A percentile compares a stretch with the other conserved stretches of the same genome.
These are phyloP conservation scores for Fusarium coicis DNA, from an alignment of 2,329 filamentous ascomycete species.

Conservation along the genomic window DNA sequence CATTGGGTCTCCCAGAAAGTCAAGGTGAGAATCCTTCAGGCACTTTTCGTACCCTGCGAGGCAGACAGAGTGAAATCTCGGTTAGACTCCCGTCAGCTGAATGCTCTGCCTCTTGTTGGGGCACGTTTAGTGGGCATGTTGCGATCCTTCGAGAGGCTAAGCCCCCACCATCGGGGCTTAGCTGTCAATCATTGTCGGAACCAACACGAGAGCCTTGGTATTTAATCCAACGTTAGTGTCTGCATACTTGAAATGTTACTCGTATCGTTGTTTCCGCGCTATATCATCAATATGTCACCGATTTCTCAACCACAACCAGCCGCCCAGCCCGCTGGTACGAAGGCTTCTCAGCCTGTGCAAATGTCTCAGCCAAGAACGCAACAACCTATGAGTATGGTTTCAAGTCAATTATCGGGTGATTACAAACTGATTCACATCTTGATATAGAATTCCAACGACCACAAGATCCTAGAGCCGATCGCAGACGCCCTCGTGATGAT, in stretches of 20 bases:
- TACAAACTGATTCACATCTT: neutral
- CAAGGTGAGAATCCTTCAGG: neutral
- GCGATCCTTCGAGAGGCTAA: neutral
- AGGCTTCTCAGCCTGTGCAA: neutral
- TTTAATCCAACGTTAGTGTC: neutral
- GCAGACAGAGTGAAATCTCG: neutral
- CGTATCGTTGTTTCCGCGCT: neutral
- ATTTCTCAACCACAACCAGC: neutral
- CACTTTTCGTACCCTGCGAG: neutral
- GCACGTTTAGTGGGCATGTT: neutral
- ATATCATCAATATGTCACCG: neutral
- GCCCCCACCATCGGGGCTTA: neutral
- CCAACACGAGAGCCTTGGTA: neutral
- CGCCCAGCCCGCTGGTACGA: neutral
- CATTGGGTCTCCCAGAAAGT: neutral
- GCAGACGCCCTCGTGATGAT: neutral
- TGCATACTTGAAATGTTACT: neutral
- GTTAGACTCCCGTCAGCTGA: neutral
- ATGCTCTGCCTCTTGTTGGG: neutral
- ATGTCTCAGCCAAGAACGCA: neutral
- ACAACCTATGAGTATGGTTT: neutral
- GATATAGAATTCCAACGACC: neutral
- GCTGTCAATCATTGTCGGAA: neutral
- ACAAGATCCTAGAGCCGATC: neutral
- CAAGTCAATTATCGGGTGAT: rapidly evolving